Base-by-base conservation (phyloP, 192 early-diverging fungal genomes). In the Entomortierella chlamydospora region DNA sequence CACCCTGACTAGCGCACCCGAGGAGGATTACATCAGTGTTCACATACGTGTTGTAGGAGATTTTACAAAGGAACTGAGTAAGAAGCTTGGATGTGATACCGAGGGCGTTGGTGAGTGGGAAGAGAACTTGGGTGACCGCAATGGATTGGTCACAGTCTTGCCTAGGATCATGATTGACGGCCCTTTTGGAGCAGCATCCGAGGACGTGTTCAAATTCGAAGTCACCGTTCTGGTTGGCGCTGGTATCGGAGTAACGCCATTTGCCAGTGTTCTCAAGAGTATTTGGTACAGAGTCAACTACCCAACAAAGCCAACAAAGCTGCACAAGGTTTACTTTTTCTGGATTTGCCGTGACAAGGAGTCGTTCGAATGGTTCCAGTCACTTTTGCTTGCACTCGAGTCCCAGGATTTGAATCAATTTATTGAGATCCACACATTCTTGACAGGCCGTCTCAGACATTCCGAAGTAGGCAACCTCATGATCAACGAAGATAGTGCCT, bases 331-430 rank as follows among this genome's bases (percentile, higher is more conserved):
- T 13, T 93, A 92, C 67, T 88, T 95, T 64, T 88, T 94, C 71
- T 95, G 94, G 94, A 81, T 91, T 20, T 90, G 87, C 67, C 89
- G 94, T 37, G 94, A 95, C 70, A 89, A 84, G 37, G 73, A 81
- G 60, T 83, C 92, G 4, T 90, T 95, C 49, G 87, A 92, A 62
- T 95, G 94, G 93, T 95, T 95, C 88, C 91, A 93, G 84, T 90
- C 91, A 47, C 66, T 93, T 52, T 74, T 95, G 45, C 53, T 86
- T 22, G 87, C 92, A 0, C 81, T 95, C 11, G 90, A 92, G 43
- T 83, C 89, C 39, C 83, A 89, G 64, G 83, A 88, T 37, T 66
- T 91, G 45, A 73, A 83, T 53, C 70, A 85, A 18, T 85, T 91
- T 79, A 88, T 95, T 47, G 88, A 92, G 64, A 83, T 89, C 59